A percentile compares a stretch with the other conserved stretches of the same genome.
Conservation (phyloP, 345 rosid species). For the Salix exigua region DNA sequence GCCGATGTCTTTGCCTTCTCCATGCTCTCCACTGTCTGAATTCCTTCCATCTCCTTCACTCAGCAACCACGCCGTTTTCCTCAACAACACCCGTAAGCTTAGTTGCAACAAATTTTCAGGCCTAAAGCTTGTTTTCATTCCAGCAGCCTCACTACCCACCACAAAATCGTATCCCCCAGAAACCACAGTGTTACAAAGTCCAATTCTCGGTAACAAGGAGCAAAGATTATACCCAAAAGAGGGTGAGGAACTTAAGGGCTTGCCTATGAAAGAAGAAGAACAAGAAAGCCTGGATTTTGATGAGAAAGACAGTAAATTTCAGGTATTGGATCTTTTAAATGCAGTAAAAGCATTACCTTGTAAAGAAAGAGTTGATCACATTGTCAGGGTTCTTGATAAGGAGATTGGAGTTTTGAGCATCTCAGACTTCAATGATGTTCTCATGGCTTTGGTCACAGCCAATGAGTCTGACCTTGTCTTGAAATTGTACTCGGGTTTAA, state of each 20-base stretch:
- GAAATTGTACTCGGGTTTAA: conserved; percentile 24
- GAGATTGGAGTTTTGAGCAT: conserved; percentile 20
- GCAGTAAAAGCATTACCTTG: conserved; percentile 25
- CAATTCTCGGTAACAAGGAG: not conserved
- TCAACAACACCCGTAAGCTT: not conserved
- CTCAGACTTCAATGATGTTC: conserved; percentile 34
- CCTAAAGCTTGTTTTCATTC: conserved; percentile 6
- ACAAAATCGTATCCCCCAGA: not conserved
- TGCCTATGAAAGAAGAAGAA: not conserved
- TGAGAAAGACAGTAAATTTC: not conserved
- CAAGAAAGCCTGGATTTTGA: conserved; percentile 8
- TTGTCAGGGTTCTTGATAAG: conserved; percentile 23
- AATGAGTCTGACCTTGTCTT: conserved; percentile 37
- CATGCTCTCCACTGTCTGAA: conserved; percentile 7
- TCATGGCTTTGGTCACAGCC: conserved; percentile 33
- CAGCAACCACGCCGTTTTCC: not conserved
- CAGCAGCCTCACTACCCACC: conserved; percentile 1
- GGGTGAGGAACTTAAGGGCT: not conserved
- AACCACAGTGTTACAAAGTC: not conserved
- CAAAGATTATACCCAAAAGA: not conserved
- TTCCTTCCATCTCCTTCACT: conserved; percentile 10
- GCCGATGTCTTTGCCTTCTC: conserved; percentile 25
- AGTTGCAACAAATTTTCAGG: not conserved
- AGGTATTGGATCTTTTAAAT: conserved; percentile 16
- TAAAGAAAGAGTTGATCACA: conserved; percentile 7